These are phyloP conservation scores for Teunomyces lycoperdinae DNA, from an alignment of 805 yeast genomes.

Conservation along the genomic window DNA sequence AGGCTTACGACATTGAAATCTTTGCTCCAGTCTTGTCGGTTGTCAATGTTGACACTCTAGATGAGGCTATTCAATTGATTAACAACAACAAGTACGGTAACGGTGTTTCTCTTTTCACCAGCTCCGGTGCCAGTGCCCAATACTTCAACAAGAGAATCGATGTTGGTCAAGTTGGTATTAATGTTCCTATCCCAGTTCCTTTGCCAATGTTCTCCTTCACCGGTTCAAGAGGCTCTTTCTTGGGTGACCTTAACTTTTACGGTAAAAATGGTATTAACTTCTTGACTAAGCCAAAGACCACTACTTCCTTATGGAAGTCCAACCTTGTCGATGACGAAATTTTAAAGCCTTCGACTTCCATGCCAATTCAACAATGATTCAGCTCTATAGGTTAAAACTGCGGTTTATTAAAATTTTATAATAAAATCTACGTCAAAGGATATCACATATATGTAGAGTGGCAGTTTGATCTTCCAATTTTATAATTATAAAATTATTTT, in stretches of 20 bases:
- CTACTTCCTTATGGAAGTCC: constrained; percentile 65
- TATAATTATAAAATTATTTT: too few species aligned
- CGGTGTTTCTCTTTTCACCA: constrained; percentile 69
- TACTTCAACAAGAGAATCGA: constrained; percentile 66
- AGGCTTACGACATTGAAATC: constrained; percentile 70
- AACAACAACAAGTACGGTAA: constrained; percentile 63
- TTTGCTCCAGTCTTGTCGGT: constrained; percentile 74
- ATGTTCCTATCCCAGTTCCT: constrained; percentile 80
- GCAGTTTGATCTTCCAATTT: too few species aligned
- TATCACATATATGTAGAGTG: too few species aligned
- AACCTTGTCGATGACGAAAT: constrained; percentile 45
- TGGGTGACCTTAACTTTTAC: constrained; percentile 77
- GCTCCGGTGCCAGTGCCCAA: constrained; percentile 67
- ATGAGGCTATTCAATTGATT: constrained; percentile 64
- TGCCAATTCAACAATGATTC: constrained; percentile 59
- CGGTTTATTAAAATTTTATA: not conserved
- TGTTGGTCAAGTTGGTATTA: constrained; percentile 75
- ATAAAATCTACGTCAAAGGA: too few species aligned
- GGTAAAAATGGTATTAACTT: constrained; percentile 74
- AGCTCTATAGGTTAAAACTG: not conserved
- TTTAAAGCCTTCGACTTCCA: constrained; percentile 55
- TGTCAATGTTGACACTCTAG: constrained; percentile 59
- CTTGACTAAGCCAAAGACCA: constrained; percentile 73
- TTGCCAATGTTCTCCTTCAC: constrained; percentile 80
- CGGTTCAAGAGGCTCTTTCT: constrained; percentile 70